Evolutionary conservation across 768 basidiomycete species (phyloP).

Genomic region (Leccinum truebloodii): DNA sequence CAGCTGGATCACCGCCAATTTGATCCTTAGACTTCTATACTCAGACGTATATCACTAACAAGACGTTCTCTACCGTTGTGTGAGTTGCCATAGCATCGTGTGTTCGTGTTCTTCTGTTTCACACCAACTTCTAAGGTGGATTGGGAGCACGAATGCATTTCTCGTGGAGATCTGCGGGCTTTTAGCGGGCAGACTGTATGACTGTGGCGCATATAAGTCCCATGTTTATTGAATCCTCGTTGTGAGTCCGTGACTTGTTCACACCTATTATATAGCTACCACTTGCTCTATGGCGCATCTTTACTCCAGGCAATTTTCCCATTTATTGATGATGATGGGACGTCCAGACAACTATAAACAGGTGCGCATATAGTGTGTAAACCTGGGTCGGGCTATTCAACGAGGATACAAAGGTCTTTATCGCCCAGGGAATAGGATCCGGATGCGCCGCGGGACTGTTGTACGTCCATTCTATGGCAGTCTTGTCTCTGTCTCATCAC

Average conservation of each 20-base stretch:
- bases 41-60: constrained; percentile 36
- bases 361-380: constrained; percentile 21
- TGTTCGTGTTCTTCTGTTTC: neutral
- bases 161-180: constrained; percentile 46
- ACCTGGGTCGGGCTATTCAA: neutral
- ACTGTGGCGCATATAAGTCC: constrained; percentile 36
- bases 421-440: constrained; percentile 49
- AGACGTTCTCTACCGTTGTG: constrained; percentile 41
- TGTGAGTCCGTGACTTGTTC: constrained; percentile 34
- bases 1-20: neutral
- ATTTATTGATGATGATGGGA: constrained; percentile 49
- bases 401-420: constrained; percentile 42
- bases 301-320: constrained; percentile 31
- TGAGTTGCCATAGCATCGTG: constrained; percentile 19
- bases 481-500: constrained; percentile 46
- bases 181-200: constrained; percentile 49
- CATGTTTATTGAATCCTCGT: constrained; percentile 14
- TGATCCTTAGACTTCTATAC: constrained; percentile 39
- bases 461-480: constrained; percentile 48
- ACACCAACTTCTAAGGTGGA: constrained; percentile 31
- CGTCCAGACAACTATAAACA: constrained; percentile 45
- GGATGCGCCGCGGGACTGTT: constrained; percentile 50
- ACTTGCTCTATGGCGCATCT: constrained; percentile 16
- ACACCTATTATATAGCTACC: constrained; percentile 15
- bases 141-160: constrained; percentile 52